Evolutionary conservation across 2,329 filamentous ascomycete genomes (phyloP), one percentile per base, ranked within the genome.

Genomic region (Fusarium kyushuense): DNA sequence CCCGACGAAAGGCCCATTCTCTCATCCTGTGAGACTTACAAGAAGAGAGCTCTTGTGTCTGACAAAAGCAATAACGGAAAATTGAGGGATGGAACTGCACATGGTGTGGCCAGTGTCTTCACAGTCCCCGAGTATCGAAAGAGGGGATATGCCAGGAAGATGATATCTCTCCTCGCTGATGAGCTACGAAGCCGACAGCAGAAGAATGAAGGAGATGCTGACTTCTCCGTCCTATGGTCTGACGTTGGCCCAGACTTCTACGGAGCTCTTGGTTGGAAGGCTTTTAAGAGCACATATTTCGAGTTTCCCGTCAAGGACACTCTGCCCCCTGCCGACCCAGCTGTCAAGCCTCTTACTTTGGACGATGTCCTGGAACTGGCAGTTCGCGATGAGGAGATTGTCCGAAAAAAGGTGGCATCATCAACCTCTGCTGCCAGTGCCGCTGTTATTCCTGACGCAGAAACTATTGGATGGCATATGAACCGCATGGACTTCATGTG

Each of bases 161-260:
- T 96, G 90, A 86, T 94, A 77, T 77, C 78, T 41, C 89, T 94
- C 70, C 76, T 96, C 35, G 88, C 86, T 16, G 67, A 74, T 11
- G 68, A 71, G 35, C 76, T 88, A 25, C 69, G 68, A 16, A 54
- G 54, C 2, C 64, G 65, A 36, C 70, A 79, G 41, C 66, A 69
- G 3, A 51, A 74, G 67, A 36, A 74, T 25, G 47, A 73, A n/a
- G 70, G 74, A 27, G 79, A 81, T 51, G 75, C 84, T 76, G 66
- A 78, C 16, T 96, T 95, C 78, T 94, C 92, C 1, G 86, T 96
- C 10, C 83, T 97, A 11, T 97, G 90, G 79, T 97, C 93, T 11
- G 93, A 96, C 73, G 94, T 96, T 67, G 93, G 94, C 21, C 91
- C 93, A 82, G 81, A 82, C 38, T 97, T 94, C 79, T 97, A 97